These are phyloP conservation scores for Pichia paraexigua DNA, from an alignment of 805 yeast species.

Conservation along the genomic window DNA sequence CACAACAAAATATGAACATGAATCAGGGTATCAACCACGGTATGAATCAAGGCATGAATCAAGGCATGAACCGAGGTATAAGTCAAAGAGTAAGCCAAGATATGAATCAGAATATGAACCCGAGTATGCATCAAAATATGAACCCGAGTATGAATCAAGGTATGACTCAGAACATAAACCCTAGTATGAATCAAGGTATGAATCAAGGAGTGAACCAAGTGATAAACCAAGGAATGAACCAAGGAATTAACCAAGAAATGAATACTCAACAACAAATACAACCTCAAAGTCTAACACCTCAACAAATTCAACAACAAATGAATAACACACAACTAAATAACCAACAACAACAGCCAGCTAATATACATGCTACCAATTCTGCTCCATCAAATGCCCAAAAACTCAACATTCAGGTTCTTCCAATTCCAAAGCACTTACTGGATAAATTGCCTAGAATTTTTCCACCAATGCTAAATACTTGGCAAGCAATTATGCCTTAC, in stretches of 20 bases:
- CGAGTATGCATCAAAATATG: no score
- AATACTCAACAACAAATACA: slow-evolving; percentile 9
- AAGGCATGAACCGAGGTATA: no score
- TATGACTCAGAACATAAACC: no score
- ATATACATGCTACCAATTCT: not conserved
- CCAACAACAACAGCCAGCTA: slow-evolving; percentile 9
- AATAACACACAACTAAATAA: slow-evolving; percentile 12
- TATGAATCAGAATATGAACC: not conserved
- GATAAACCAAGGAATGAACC: no score
- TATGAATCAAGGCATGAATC: no score
- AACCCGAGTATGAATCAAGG: no score
- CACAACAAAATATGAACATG: slow-evolving; percentile 8
- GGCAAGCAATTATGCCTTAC: slow-evolving; percentile 69
- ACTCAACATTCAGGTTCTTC: slow-evolving; percentile 49
- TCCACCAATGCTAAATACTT: slow-evolving; percentile 72
- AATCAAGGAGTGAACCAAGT: no score
- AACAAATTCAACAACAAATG: slow-evolving; percentile 1
- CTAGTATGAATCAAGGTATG: no score
- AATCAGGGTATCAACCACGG: no score
- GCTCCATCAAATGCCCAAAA: slow-evolving; percentile 6
- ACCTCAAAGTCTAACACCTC: slow-evolving; percentile 10
- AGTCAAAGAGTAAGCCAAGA: no score
- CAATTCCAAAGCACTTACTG: slow-evolving; percentile 64
- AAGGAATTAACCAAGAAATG: not conserved
- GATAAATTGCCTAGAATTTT: slow-evolving; percentile 57